phyloP scores from a whole-genome alignment of 371 early-diverging fungal species.

The Mucor sp. region DNA sequence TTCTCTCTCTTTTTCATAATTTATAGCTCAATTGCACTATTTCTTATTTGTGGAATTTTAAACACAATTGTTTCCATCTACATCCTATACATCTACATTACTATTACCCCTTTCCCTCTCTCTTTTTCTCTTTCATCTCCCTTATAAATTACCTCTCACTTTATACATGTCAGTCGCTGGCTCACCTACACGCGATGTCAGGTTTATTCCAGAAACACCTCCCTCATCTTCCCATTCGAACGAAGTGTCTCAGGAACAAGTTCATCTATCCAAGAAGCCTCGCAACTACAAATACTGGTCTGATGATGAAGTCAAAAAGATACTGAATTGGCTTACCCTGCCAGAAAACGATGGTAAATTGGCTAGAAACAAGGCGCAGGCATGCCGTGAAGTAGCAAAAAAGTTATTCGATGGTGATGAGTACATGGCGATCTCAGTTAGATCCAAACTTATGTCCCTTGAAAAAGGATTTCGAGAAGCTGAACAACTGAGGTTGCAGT shows the following conservation, averaged over 20 bases:
- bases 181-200: constrained; percentile 16
- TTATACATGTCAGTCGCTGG: constrained; percentile 9
- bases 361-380: constrained; percentile 24
- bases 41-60: background rate
- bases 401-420: constrained; percentile 29
- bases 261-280: constrained; percentile 20
- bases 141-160: background rate
- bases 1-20: background rate
- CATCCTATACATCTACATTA: background rate
- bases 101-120: background rate
- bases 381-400: constrained; percentile 28
- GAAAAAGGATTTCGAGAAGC: constrained; percentile 21
- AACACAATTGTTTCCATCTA: background rate
- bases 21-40: background rate
- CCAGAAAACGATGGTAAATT: constrained; percentile 29
- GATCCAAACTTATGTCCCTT: constrained; percentile 26
- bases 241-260: constrained; percentile 9
- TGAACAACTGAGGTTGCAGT: constrained; percentile 14
- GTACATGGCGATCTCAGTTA: constrained; percentile 28
- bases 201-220: constrained; percentile 8
- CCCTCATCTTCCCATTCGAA: background rate
- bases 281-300: constrained; percentile 32
- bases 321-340: constrained; percentile 20
- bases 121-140: too few species aligned
- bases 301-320: constrained; percentile 27